Conservation (phyloP, 495 filamentous ascomycete genomes). For the Penicillium roqueforti region DNA sequence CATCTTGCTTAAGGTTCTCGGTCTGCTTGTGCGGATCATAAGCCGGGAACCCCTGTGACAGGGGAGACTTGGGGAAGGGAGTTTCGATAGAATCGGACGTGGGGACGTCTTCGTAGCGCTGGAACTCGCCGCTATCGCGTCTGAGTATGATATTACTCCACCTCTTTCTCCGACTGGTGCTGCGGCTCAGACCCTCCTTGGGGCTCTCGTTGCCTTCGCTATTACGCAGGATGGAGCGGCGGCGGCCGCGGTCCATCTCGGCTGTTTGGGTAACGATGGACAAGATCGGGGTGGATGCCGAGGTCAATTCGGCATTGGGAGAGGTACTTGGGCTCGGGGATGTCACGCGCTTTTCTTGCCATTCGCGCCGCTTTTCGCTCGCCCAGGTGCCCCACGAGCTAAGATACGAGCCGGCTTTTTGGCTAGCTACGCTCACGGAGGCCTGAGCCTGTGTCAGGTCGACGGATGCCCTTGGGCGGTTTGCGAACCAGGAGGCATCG, state of each 20-base stretch:
- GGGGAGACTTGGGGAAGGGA: conserved; percentile 33
- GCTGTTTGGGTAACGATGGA: conserved; percentile 25
- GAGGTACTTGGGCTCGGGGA: conserved; percentile 21
- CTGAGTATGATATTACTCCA: conserved; percentile 44
- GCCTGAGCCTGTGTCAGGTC: conserved; percentile 66
- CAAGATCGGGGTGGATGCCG: conserved; percentile 32
- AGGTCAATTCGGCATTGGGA: conserved; percentile 7
- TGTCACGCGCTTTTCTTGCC: conserved; percentile 43
- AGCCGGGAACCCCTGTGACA: conserved; percentile 31
- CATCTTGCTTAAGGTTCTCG: background rate
- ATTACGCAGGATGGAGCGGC: conserved; percentile 28
- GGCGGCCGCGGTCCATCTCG: conserved; percentile 34
- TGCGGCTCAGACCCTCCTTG: conserved; percentile 28
- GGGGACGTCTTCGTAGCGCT: conserved; percentile 21
- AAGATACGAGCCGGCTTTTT: conserved; percentile 80
- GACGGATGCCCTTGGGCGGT: conserved; percentile 39
- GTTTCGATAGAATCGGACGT: conserved; percentile 14
- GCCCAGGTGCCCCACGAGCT: conserved; percentile 96
- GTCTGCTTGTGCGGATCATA: conserved; percentile 7
- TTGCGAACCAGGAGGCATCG: conserved; percentile 25
- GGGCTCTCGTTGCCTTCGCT: conserved; percentile 26
- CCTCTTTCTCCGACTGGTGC: conserved; percentile 41
- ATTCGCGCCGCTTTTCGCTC: conserved; percentile 73
- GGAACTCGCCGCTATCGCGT: conserved; percentile 38
- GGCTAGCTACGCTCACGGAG: conserved; percentile 60